Evolutionary conservation across 495 filamentous ascomycete species (phyloP).

Genomic region (Xylaria bambusicola): DNA sequence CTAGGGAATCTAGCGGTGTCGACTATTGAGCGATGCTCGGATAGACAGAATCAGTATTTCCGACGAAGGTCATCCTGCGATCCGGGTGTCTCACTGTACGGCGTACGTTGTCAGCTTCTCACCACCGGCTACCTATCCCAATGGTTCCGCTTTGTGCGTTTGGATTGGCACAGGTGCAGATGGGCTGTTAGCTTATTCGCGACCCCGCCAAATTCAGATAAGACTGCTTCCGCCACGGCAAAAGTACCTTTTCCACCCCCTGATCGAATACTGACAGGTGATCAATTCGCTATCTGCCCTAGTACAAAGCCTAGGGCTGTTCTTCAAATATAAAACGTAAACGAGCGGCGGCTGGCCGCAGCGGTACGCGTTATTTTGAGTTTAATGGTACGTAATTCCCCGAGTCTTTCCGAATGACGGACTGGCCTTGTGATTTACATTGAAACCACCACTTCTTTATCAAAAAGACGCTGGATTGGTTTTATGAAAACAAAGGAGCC

Average conservation of each 20-base stretch:
- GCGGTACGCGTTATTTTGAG: neutral
- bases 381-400: constrained; percentile 18
- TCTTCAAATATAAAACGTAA: neutral
- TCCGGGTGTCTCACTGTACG: neutral
- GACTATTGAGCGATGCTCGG: neutral
- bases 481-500: too few species aligned
- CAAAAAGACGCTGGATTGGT: too few species aligned
- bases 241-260: too few species aligned
- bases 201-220: constrained; percentile 4
- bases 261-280: neutral
- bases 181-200: neutral
- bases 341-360: neutral
- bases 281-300: neutral
- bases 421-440: neutral
- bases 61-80: neutral
- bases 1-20: constrained; percentile 4
- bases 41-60: constrained; percentile 2
- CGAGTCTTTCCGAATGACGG: neutral
- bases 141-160: constrained; percentile 8
- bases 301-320: neutral
- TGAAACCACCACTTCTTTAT: neutral
- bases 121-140: neutral
- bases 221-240: too few species aligned
- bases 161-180: neutral
- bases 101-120: neutral